Evolutionary conservation across 176 grass and related monocot species (phyloP), one percentile per base, ranked within the genome.

Genomic region (Carex littledalei): DNA sequence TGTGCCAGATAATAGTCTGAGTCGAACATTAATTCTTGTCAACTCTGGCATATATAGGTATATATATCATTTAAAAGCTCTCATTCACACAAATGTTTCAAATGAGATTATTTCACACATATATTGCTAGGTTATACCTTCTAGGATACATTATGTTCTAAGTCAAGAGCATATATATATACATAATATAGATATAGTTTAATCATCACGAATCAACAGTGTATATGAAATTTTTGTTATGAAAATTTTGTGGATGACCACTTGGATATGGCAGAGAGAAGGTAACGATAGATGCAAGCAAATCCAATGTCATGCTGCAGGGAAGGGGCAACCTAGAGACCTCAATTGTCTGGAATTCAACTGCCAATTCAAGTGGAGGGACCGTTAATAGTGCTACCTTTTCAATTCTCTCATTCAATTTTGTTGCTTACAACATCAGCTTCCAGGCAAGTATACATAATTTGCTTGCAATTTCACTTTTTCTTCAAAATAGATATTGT

Each of bases 371-470:
- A 81, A 94, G 73, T 56, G 92, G 88, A 18, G 89, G 94, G 45
- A 97, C 94, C 3, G 47, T 72, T 20, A 87, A 45, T 67, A 94
- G 94, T 26, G 87, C 94, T 41, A 92, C 92, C 11, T 75, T 94
- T 78, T 62, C 92, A 77, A 85, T 94, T 80, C 77, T 92, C 2
- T 82, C 90, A 13, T 87, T 72, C 69, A 85, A 76, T 83, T 97
- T 94, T 90, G 78, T 86, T 14, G 92, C 92, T 74, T 91, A 81
- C 88, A 91, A 94, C 81, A 84, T 97, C 50, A 94, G 84, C 72
- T 92, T 97, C 75, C 90, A 92, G 85, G 89, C 57, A 85, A 84
- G 67, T 43, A 39, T 84, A 0, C 26, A 53, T 73, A 41, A 47
- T 21, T 20, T 24, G 41, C n/a, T 22, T 10, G 16, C 6, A 41